Percentiles rank a stretch among this genome's conserved stretches.
Conservation (phyloP, 345 rosid species). For the Jatropha curcas region DNA sequence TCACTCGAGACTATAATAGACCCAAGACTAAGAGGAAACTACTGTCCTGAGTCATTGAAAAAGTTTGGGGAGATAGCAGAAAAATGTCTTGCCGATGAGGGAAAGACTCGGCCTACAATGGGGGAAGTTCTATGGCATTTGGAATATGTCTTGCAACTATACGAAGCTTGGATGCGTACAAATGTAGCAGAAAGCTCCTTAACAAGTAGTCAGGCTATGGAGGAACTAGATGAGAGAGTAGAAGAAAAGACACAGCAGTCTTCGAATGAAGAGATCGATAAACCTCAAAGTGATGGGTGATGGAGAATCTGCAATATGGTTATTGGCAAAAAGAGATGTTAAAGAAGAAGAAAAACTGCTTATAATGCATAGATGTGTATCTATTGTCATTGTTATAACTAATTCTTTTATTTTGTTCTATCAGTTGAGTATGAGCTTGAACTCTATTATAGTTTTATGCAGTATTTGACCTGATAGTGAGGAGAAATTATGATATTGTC, state of each 20-base stretch:
- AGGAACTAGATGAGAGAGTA: constrained; percentile 25
- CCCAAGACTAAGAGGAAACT: constrained; percentile 47
- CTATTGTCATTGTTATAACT: background rate
- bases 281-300: constrained; percentile 14
- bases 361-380: background rate
- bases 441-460: background rate
- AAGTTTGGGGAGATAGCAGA: constrained; percentile 91
- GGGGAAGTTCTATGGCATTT: constrained; percentile 90
- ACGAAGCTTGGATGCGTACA: constrained; percentile 64
- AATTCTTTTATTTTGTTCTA: constrained; percentile 36
- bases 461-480: background rate
- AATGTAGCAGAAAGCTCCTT: constrained; percentile 39
- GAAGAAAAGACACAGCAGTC: constrained; percentile 6
- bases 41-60: constrained; percentile 62
- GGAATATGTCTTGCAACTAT: constrained; percentile 84
- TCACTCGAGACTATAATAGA: constrained; percentile 71
- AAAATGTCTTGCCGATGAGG: constrained; percentile 82
- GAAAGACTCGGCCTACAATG: constrained; percentile 85
- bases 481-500: background rate
- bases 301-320: background rate
- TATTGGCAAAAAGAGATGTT: constrained; percentile 9
- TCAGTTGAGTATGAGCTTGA: constrained; percentile 3
- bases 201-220: constrained; percentile 42
- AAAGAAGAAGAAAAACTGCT: background rate
- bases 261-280: constrained; percentile 13